phyloP scores from a whole-genome alignment of 176 grass and related monocot species.

The Poa pratensis region DNA sequence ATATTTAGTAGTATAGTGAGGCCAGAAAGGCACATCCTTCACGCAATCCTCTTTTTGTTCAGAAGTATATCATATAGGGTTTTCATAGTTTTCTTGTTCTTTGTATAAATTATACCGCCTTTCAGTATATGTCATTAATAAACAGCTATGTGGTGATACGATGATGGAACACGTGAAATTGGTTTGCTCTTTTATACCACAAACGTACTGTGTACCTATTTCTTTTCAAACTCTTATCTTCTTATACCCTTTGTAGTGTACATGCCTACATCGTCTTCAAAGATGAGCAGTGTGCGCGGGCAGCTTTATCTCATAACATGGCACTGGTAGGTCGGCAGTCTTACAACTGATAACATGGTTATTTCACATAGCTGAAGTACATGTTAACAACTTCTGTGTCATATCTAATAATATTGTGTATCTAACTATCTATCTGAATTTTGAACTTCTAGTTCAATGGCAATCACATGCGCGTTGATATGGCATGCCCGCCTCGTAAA shows the following conservation, averaged over 20 bases:
- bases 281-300: conserved; percentile 62
- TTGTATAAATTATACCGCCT: not conserved
- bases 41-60: not conserved
- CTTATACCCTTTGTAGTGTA: conserved; percentile 61
- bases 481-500: conserved; percentile 87
- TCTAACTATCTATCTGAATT: conserved; percentile 37
- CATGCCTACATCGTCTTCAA: conserved; percentile 98
- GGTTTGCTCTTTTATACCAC: conserved; percentile 8
- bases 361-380: not conserved
- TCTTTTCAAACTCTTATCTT: conserved; percentile 6
- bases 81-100: conserved; percentile 14
- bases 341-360: conserved; percentile 7
- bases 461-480: conserved; percentile 93
- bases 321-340: conserved; percentile 50
- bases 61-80: not conserved
- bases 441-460: conserved; percentile 68
- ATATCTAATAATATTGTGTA: conserved; percentile 4
- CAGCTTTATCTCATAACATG: conserved; percentile 90
- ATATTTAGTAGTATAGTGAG: not conserved
- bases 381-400: not conserved
- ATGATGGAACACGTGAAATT: not conserved
- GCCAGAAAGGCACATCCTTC: not conserved
- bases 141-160: not conserved
- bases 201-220: not conserved
- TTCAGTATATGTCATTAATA: not conserved